phyloP scores from a whole-genome alignment of 208 protist genomes.

The Leishmania guyanensis region DNA sequence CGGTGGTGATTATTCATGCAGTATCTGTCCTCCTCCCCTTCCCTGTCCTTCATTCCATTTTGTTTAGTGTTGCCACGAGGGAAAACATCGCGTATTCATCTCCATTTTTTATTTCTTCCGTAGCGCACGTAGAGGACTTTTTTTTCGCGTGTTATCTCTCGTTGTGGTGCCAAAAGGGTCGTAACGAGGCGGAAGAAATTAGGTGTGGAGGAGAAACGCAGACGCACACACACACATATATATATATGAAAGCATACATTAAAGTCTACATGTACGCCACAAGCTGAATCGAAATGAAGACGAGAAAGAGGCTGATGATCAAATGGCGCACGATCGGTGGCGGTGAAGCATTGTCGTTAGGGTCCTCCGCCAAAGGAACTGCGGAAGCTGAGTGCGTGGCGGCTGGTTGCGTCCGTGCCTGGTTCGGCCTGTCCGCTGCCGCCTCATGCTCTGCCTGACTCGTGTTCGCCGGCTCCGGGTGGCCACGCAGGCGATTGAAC shows the following conservation, averaged over 20 bases:
- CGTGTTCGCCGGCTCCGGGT: slow-evolving; percentile 7
- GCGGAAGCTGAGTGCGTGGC: neutral
- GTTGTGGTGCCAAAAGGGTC: neutral
- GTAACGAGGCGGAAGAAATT: no score
- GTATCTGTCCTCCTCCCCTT: neutral
- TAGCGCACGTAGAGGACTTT: neutral
- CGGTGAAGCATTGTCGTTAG: neutral
- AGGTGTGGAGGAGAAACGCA: neutral
- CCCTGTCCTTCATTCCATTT: neutral
- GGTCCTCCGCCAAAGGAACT: neutral
- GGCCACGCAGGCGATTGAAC: slow-evolving; percentile 14
- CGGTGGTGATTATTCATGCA: neutral
- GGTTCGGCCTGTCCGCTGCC: slow-evolving; percentile 5
- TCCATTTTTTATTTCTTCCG: no score
- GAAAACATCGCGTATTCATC: neutral
- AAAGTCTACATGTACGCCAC: slow-evolving; percentile 21
- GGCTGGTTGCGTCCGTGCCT: slow-evolving; percentile 1
- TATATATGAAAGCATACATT: neutral
- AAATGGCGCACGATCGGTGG: slow-evolving; percentile 10
- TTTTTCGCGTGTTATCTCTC: neutral
- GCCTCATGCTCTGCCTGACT: neutral
- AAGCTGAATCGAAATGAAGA: slow-evolving; percentile 34
- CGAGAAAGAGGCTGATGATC: slow-evolving; percentile 12
- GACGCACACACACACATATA: neutral
- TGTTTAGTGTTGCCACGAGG: neutral